These are phyloP conservation scores for Podospora tetraspora DNA, from an alignment of 495 filamentous ascomycete genomes.

Conservation along the genomic window DNA sequence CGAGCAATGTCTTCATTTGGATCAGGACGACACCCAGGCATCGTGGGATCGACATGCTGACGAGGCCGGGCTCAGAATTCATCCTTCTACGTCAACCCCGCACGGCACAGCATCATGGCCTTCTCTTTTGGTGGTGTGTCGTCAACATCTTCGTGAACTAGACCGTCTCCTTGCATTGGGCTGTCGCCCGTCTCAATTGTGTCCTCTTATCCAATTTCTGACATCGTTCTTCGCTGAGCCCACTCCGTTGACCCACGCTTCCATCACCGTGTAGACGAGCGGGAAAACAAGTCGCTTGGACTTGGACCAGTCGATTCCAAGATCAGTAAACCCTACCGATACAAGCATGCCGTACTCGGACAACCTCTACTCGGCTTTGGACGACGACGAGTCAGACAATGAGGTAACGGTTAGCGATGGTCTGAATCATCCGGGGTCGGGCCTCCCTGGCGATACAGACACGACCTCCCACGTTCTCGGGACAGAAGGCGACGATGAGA, in stretches of 20 bases:
- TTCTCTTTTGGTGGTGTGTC: background rate
- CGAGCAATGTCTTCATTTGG: background rate
- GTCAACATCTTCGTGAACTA: background rate
- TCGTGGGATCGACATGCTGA: conserved; percentile 6
- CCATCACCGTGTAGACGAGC: background rate
- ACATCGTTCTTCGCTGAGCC: background rate
- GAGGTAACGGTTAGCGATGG: conserved; percentile 15
- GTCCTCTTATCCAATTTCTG: background rate
- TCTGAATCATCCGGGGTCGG: conserved; percentile 9
- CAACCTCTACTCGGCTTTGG: conserved; percentile 37
- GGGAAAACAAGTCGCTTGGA: background rate
- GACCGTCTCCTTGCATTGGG: background rate
- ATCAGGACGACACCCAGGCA: too few relatives aligned
- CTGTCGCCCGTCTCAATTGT: background rate
- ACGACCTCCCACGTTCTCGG: background rate
- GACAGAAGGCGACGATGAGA: conserved; percentile 14
- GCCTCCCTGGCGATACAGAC: background rate
- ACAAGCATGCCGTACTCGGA: conserved; percentile 40
- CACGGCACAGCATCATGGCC: background rate
- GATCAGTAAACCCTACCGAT: conserved; percentile 14
- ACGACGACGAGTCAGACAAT: conserved; percentile 30
- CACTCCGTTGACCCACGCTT: background rate
- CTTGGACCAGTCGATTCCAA: conserved; percentile 4
- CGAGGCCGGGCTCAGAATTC: conserved; percentile 3
- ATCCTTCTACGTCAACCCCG: background rate